Percentiles rank a stretch among this genome's conserved stretches.
These are phyloP conservation scores for Tuber indicum DNA, from an alignment of 495 filamentous ascomycete species.

Conservation along the genomic window DNA sequence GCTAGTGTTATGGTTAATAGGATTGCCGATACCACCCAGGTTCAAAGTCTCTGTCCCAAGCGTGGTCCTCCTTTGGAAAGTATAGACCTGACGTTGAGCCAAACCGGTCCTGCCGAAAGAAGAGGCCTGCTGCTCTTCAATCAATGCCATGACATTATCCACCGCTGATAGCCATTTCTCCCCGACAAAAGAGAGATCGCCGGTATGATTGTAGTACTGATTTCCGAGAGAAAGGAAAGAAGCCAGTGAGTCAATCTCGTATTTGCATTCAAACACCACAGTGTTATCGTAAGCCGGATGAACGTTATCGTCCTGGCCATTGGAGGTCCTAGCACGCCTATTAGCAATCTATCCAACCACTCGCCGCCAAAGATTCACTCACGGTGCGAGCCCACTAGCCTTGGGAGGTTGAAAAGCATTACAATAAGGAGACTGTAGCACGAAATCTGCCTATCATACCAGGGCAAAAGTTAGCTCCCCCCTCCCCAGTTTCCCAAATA, in stretches of 20 bases:
- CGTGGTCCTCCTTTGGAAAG: conserved; percentile 71
- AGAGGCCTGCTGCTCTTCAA: conserved; percentile 69
- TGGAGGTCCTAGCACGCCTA: conserved; percentile 48
- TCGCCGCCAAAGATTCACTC: conserved; percentile 7
- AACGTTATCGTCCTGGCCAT: conserved; percentile 73
- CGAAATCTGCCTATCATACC: conserved; percentile 59
- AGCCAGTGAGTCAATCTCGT: conserved; percentile 92
- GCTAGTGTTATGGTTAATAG: conserved; percentile 73
- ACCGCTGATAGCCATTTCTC: conserved; percentile 74
- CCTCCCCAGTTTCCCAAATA: background rate
- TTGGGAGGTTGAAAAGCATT: conserved; percentile 96
- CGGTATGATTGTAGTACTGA: conserved; percentile 74
- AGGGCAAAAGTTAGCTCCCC: conserved; percentile 7
- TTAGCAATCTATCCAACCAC: conserved; percentile 10
- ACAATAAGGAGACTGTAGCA: conserved; percentile 93
- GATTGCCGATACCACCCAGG: conserved; percentile 79
- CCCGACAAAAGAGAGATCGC: conserved; percentile 68
- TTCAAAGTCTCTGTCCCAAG: conserved; percentile 85
- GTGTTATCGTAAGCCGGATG: conserved; percentile 78
- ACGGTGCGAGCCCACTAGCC: conserved; percentile 61
- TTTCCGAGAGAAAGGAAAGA: conserved; percentile 82
- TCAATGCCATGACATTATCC: conserved; percentile 61
- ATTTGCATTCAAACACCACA: conserved; percentile 96
- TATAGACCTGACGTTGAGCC: conserved; percentile 62
- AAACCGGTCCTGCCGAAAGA: conserved; percentile 67